A percentile compares a stretch with the other conserved stretches of the same genome.
Conservation (phyloP, 164 flowering plant genomes). For the Berberis vulgaris region DNA sequence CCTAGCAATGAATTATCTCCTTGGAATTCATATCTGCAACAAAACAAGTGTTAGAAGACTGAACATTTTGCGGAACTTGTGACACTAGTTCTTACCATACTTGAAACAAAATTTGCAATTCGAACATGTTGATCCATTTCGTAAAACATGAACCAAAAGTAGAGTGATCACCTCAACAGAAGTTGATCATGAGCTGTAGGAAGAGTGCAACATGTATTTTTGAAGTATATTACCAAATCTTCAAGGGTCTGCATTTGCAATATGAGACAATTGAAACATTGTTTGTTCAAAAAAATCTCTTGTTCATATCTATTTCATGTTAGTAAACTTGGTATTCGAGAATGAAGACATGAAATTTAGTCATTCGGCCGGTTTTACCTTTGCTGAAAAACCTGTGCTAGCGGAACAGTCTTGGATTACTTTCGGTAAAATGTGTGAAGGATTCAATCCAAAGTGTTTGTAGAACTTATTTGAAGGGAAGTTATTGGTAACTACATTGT, state of each 20-base stretch:
- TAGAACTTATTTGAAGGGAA: conserved; percentile 48
- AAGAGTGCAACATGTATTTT: conserved; percentile 41
- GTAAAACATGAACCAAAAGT: background rate
- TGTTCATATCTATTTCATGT: no score
- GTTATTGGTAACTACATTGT: conserved; percentile 36
- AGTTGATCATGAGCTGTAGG: conserved; percentile 54
- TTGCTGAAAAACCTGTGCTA: conserved; percentile 37
- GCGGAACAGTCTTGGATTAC: conserved; percentile 38
- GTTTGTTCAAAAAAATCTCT: no score
- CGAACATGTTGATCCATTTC: background rate
- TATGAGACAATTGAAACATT: background rate
- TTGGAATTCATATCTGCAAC: conserved; percentile 67
- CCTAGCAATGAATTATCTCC: conserved; percentile 57
- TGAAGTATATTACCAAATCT: conserved; percentile 46
- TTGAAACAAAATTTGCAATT: background rate
- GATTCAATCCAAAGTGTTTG: conserved; percentile 56
- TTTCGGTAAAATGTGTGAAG: conserved; percentile 35
- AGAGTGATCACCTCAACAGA: conserved; percentile 46
- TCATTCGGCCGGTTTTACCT: conserved; percentile 27
- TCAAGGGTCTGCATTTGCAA: conserved; percentile 61
- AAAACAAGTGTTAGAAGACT: background rate
- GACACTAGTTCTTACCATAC: no score
- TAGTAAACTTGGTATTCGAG: no score
- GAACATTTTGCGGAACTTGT: background rate
- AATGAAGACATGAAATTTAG: no score